A percentile compares a stretch with the other conserved stretches of the same genome.
These are phyloP conservation scores for Xylaria sp. DNA, from an alignment of 495 filamentous ascomycete species.

Conservation along the genomic window DNA sequence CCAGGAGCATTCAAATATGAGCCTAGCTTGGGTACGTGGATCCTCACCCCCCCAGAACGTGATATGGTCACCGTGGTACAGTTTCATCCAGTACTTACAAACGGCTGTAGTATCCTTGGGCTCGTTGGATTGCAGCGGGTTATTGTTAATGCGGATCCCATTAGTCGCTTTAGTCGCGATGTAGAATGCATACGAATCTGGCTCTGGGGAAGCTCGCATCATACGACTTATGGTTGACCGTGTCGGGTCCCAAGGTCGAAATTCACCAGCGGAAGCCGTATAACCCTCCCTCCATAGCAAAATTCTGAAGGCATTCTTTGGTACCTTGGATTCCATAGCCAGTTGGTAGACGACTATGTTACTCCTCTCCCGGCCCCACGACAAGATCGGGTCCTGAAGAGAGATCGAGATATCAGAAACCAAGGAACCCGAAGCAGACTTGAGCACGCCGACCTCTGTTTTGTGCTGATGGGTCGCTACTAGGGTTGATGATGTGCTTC, in stretches of 20 bases:
- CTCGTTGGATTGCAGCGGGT: conserved; percentile 58
- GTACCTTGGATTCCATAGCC: conserved; percentile 69
- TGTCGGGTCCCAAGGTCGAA: conserved; percentile 48
- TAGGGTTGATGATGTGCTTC: conserved; percentile 27
- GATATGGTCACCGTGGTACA: conserved; percentile 77
- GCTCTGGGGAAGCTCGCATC: conserved; percentile 45
- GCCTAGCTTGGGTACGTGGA: conserved; percentile 34
- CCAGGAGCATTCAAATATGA: conserved; percentile 56
- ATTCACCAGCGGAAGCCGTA: conserved; percentile 50
- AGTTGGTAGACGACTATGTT: conserved; percentile 69
- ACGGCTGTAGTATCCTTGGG: conserved; percentile 51
- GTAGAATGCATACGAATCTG: conserved; percentile 68
- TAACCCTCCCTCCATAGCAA: conserved; percentile 72
- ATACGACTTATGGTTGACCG: conserved; percentile 37
- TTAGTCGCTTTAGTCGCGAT: conserved; percentile 74
- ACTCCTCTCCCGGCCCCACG: conserved; percentile 72
- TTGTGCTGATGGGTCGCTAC: conserved; percentile 9
- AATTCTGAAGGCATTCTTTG: conserved; percentile 81
- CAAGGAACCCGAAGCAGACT: conserved; percentile 54
- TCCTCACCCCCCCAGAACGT: conserved; percentile 61
- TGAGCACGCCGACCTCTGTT: conserved; percentile 42
- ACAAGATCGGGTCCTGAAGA: conserved; percentile 68
- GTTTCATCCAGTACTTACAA: conserved; percentile 65
- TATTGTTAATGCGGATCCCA: conserved; percentile 77
- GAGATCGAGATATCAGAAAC: conserved; percentile 62